These are phyloP conservation scores for Aspergillus transmontanensis DNA, from an alignment of 2,329 filamentous ascomycete species.

Conservation along the genomic window DNA sequence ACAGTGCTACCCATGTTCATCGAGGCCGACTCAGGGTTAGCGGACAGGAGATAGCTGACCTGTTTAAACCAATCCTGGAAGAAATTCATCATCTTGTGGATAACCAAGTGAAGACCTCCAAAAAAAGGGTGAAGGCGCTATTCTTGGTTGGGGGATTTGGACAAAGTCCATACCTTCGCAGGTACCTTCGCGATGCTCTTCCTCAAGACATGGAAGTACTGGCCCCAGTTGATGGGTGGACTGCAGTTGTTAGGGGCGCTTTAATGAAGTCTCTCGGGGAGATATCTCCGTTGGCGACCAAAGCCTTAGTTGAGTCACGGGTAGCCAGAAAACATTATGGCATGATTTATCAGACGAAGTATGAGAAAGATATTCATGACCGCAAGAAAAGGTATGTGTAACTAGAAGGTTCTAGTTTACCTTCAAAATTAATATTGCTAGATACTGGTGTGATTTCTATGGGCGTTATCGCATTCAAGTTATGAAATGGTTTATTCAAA, in stretches of 20 bases:
- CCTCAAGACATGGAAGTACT: slow-evolving; percentile 21
- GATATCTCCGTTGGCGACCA: slow-evolving; percentile 1
- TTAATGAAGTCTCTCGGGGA: slow-evolving; percentile 21
- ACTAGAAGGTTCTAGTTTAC: background rate
- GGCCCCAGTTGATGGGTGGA: slow-evolving; percentile 29
- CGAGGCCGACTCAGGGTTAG: slow-evolving; percentile 24
- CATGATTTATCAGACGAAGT: background rate
- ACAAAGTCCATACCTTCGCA: slow-evolving; percentile 28
- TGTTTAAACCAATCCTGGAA: slow-evolving; percentile 27
- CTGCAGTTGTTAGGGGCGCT: slow-evolving; percentile 29
- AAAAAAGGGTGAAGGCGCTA: slow-evolving; percentile 58
- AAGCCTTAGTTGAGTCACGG: slow-evolving; percentile 22
- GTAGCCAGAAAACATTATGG: slow-evolving; percentile 29
- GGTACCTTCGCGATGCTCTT: slow-evolving; percentile 18
- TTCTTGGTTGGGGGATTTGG: slow-evolving; percentile 35
- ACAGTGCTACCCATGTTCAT: slow-evolving; percentile 18
- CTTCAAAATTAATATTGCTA: slow-evolving; percentile 4
- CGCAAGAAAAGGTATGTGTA: slow-evolving; percentile 17
- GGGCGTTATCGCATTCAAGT: slow-evolving; percentile 15
- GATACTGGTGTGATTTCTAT: slow-evolving; percentile 15
- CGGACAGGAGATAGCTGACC: slow-evolving; percentile 17
- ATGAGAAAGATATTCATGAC: slow-evolving; percentile 13
- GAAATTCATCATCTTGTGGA: slow-evolving; percentile 24
- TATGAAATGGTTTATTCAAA: slow-evolving; percentile 26
- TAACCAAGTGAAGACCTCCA: slow-evolving; percentile 54